These are phyloP conservation scores for Lipomyces yamadae DNA, from an alignment of 805 yeast species.

Conservation along the genomic window DNA sequence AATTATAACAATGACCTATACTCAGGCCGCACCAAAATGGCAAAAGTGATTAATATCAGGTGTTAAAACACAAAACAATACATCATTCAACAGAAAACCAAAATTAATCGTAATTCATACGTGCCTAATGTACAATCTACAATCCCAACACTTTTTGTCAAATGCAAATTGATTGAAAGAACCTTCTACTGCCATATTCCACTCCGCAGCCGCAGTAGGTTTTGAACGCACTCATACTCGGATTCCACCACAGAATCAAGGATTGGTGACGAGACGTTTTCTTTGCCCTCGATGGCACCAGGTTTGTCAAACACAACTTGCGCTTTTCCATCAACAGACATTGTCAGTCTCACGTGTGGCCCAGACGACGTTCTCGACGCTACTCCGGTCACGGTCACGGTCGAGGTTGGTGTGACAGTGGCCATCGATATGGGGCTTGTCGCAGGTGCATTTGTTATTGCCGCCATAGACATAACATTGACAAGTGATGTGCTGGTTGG, in stretches of 20 bases:
- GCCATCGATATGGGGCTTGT: neutral
- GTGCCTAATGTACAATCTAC: slow-evolving; percentile 2
- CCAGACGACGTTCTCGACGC: slow-evolving; percentile 8
- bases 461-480: slow-evolving; percentile 30
- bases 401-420: neutral
- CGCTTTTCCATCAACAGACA: slow-evolving; percentile 51
- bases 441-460: slow-evolving; percentile 1
- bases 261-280: slow-evolving; percentile 8
- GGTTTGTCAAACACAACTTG: slow-evolving; percentile 42
- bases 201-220: slow-evolving; percentile 28
- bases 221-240: slow-evolving; percentile 35
- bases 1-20: neutral
- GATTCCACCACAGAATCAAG: slow-evolving; percentile 5
- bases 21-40: neutral
- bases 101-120: neutral
- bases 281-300: slow-evolving; percentile 7
- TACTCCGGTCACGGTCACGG: neutral
- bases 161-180: neutral
- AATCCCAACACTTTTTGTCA: neutral
- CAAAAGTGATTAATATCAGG: neutral
- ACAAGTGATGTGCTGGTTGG: slow-evolving; percentile 17
- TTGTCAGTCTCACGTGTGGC: slow-evolving; percentile 38
- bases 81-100: neutral
- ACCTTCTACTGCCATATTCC: slow-evolving; percentile 30
- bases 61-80: neutral